These are phyloP conservation scores for Aspergillus hortae DNA, from an alignment of 2,329 filamentous ascomycete genomes.

Conservation along the genomic window DNA sequence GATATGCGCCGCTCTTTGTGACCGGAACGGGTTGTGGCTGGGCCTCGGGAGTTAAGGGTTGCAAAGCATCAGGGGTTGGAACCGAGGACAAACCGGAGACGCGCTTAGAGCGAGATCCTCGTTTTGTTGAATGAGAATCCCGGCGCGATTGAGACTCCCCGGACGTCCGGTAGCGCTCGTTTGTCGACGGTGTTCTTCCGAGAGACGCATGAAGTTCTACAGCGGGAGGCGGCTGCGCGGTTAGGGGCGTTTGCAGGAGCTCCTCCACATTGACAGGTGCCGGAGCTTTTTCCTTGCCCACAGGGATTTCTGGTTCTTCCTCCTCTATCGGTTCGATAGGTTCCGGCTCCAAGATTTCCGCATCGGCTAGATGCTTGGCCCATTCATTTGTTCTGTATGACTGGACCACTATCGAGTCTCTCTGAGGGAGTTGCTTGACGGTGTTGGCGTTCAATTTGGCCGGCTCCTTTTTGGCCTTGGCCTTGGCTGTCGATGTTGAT, in stretches of 20 bases:
- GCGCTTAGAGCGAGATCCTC: slow-evolving; percentile 5
- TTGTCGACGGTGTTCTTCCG: slow-evolving; percentile 9
- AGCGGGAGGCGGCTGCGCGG: slow-evolving; percentile 44
- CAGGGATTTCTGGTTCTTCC: slow-evolving; percentile 28
- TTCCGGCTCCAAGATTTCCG: slow-evolving; percentile 66
- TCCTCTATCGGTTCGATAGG: slow-evolving; percentile 41
- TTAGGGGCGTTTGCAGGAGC: slow-evolving; percentile 61
- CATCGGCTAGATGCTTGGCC: slow-evolving; percentile 81
- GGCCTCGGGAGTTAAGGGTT: slow-evolving; percentile 3
- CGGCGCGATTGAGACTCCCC: slow-evolving; percentile 9
- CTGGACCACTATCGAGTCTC: slow-evolving; percentile 71
- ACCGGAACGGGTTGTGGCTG: slow-evolving; percentile 6
- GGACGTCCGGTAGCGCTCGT: slow-evolving; percentile 15
- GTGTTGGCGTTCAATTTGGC: slow-evolving; percentile 31
- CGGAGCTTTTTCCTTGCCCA: slow-evolving; percentile 47
- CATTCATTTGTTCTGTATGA: slow-evolving; percentile 92
- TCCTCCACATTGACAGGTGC: slow-evolving; percentile 63
- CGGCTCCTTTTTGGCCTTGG: slow-evolving; percentile 14
- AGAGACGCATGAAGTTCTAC: slow-evolving; percentile 15
- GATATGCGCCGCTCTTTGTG: neutral
- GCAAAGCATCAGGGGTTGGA: slow-evolving; percentile 2
- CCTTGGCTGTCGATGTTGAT: slow-evolving; percentile 1
- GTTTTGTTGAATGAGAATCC: slow-evolving; percentile 9
- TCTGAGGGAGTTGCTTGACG: slow-evolving; percentile 61
- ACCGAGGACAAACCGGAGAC: slow-evolving; percentile 5